A percentile compares a stretch with the other conserved stretches of the same genome.
These are phyloP conservation scores for Coemansia sp. DNA, from an alignment of 192 early-diverging fungal species.

Conservation along the genomic window DNA sequence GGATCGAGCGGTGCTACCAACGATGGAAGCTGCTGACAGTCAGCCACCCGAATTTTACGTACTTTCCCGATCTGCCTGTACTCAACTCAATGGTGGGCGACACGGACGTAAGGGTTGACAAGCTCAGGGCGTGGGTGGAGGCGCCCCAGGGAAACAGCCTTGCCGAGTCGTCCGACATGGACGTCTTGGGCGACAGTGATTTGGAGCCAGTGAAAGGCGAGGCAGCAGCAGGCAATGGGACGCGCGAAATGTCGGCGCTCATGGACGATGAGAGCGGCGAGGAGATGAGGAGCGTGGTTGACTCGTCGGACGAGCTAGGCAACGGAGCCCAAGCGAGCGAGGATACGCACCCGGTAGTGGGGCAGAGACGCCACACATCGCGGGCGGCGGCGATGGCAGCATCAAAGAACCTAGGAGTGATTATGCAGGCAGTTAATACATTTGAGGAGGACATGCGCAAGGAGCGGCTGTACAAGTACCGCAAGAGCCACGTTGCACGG, in stretches of 20 bases:
- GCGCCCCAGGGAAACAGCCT: constrained; percentile 22
- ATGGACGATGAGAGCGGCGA: constrained; percentile 15
- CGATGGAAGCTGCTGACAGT: constrained; percentile 60
- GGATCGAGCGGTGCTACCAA: constrained; percentile 78
- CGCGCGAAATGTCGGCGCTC: not conserved
- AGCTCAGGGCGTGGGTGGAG: constrained; percentile 49
- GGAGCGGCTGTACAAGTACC: constrained; percentile 51
- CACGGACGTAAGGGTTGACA: constrained; percentile 33
- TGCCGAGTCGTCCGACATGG: constrained; percentile 49
- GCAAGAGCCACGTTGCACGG: constrained; percentile 15
- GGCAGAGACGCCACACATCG: constrained; percentile 44
- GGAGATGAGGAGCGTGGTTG: constrained; percentile 26
- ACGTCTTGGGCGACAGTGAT: constrained; percentile 45
- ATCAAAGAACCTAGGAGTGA: constrained; percentile 41
- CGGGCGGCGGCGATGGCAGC: constrained; percentile 55
- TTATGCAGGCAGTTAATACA: constrained; percentile 58
- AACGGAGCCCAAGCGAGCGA: not conserved
- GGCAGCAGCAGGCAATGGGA: not conserved
- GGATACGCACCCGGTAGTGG: constrained; percentile 1
- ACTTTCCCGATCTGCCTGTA: constrained; percentile 55
- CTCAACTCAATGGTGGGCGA: constrained; percentile 59
- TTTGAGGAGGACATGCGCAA: constrained; percentile 56
- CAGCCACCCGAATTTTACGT: constrained; percentile 55
- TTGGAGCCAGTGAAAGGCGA: constrained; percentile 7
- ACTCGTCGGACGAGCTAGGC: constrained; percentile 20